These are phyloP conservation scores for Sphagnum fallax DNA, from an alignment of 228 moss, liverwort and hornwort species.

Conservation along the genomic window DNA sequence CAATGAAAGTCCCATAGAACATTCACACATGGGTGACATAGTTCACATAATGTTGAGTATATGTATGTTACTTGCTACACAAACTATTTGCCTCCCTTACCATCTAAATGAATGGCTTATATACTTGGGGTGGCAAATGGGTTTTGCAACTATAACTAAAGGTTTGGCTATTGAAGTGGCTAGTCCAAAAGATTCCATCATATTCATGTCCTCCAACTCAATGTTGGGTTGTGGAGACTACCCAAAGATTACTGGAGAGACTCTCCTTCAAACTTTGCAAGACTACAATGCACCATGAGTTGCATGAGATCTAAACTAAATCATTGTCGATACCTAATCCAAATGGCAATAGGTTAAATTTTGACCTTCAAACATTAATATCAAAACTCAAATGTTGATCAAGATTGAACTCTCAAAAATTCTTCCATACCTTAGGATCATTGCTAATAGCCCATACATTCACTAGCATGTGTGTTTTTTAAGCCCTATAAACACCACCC, in stretches of 20 bases:
- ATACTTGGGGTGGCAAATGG: too few species aligned
- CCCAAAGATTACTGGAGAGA: conserved; percentile 3
- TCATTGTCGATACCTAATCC: conserved; percentile 2
- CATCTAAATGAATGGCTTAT: too few species aligned
- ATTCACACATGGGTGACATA: too few species aligned
- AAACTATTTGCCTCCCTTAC: too few species aligned
- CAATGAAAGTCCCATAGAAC: too few species aligned
- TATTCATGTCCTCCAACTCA: too few species aligned
- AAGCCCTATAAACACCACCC: too few species aligned
- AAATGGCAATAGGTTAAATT: conserved; percentile 29
- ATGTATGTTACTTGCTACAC: too few species aligned
- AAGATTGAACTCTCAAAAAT: conserved; percentile 12
- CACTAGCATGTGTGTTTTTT: conserved; percentile 12
- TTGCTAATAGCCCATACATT: conserved; percentile 33
- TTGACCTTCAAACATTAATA: conserved; percentile 15
- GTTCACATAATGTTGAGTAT: too few species aligned
- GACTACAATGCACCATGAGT: conserved; percentile 9
- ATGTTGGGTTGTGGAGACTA: conserved; percentile 8
- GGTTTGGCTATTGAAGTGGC: too few species aligned
- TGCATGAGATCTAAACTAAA: conserved; percentile 8
- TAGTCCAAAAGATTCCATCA: too few species aligned
- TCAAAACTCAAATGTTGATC: conserved; percentile 11
- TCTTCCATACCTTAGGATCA: conserved; percentile 17
- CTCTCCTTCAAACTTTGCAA: conserved; percentile 16
- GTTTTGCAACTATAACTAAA: too few species aligned